These are phyloP conservation scores for Basipetospora sp. DNA, from an alignment of 2,329 filamentous ascomycete genomes.

Conservation along the genomic window DNA sequence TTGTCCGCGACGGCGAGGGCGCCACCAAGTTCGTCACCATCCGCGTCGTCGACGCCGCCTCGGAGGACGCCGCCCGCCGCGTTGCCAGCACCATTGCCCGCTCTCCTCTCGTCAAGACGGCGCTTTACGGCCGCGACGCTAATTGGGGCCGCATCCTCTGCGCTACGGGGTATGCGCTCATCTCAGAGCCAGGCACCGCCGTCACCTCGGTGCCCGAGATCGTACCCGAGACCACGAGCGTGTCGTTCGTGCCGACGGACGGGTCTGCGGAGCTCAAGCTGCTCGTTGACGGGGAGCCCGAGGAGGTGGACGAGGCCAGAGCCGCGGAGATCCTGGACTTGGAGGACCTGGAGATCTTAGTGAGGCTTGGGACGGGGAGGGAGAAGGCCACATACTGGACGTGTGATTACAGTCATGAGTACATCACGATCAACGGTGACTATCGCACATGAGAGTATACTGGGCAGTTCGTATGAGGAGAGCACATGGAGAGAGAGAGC, in stretches of 20 bases:
- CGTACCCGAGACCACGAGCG: constrained; percentile 54
- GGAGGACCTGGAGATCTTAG: constrained; percentile 66
- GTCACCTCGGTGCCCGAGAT: constrained; percentile 48
- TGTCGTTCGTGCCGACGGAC: constrained; percentile 65
- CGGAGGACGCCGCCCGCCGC: constrained; percentile 55
- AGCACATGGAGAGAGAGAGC: too few relatives aligned
- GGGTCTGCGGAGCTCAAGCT: constrained; percentile 64
- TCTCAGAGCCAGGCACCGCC: constrained; percentile 43
- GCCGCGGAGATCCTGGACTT: constrained; percentile 64
- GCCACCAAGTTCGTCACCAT: constrained; percentile 97
- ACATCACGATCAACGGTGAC: constrained; percentile 54
- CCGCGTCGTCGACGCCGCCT: constrained; percentile 58
- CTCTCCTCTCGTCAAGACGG: constrained; percentile 91
- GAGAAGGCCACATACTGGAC: constrained; percentile 67
- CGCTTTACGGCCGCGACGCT: constrained; percentile 88
- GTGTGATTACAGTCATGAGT: constrained; percentile 77
- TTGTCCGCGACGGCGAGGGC: constrained; percentile 91
- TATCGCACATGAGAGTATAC: constrained; percentile 49
- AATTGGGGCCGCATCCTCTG: constrained; percentile 98
- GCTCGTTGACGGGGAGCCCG: constrained; percentile 65
- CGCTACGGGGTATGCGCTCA: constrained; percentile 68
- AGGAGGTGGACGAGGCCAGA: constrained; percentile 60
- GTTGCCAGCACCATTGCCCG: constrained; percentile 80
- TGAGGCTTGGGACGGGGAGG: constrained; percentile 54
- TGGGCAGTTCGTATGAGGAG: too few relatives aligned